These are phyloP conservation scores for Aspergillus ochraceus DNA, from an alignment of 2,329 filamentous ascomycete genomes.

Conservation along the genomic window DNA sequence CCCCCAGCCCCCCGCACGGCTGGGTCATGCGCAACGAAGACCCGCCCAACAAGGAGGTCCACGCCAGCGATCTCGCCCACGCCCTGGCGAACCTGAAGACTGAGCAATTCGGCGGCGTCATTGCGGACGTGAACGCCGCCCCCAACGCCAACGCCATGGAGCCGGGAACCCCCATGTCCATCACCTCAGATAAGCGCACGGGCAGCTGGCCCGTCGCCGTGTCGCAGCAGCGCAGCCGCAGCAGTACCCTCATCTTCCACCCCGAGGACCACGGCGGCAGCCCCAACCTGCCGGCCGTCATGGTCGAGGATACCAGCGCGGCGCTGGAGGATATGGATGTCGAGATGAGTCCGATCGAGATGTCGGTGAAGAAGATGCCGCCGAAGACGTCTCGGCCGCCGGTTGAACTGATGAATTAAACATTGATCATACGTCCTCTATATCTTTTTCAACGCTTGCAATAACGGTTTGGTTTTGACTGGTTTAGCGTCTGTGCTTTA, in stretches of 20 bases:
- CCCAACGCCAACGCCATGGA: constrained; percentile 15
- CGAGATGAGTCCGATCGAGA: constrained; percentile 45
- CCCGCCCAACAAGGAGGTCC: constrained; percentile 65
- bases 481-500: constrained; percentile 8
- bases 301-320: constrained; percentile 60
- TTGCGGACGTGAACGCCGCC: constrained; percentile 6
- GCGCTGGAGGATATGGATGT: constrained; percentile 49
- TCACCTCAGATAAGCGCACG: constrained; percentile 34
- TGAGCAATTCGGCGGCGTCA: constrained; percentile 13
- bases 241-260: constrained; percentile 63
- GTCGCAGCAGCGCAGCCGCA: constrained; percentile 46
- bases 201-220: constrained; percentile 30
- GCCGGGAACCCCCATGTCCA: constrained; percentile 37
- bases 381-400: constrained; percentile 57
- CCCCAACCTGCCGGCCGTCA: constrained; percentile 61
- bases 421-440: background rate
- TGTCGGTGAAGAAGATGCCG: constrained; percentile 44
- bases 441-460: background rate
- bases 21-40: constrained; percentile 65
- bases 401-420: constrained; percentile 55
- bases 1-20: constrained; percentile 63
- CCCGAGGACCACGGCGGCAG: constrained; percentile 62
- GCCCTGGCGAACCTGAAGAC: constrained; percentile 55
- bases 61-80: constrained; percentile 60
- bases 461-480: background rate